Evolutionary conservation across 345 rosid genomes (phyloP).

Genomic region (Brassica rapa): DNA sequence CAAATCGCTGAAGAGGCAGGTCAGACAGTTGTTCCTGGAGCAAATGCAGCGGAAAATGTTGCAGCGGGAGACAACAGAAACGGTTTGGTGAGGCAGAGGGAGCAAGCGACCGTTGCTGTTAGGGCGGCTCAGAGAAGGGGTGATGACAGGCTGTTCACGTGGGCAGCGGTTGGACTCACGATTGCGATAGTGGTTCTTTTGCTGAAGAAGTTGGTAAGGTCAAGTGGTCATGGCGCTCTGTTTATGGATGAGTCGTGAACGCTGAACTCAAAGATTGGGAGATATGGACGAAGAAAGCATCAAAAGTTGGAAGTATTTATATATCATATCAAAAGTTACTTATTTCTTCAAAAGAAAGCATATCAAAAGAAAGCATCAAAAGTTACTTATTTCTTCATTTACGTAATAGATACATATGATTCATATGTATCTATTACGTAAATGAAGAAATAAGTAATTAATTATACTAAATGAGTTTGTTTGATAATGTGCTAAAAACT

Average conservation of each 20-base stretch:
- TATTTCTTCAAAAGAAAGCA: no score
- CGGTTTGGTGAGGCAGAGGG: conserved; percentile 5
- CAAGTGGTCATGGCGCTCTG: conserved; percentile 74
- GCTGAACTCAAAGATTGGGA: neutral
- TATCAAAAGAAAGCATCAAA: no score
- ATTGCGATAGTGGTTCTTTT: conserved; percentile 82
- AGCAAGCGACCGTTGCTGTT: conserved; percentile 7
- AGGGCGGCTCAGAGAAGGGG: conserved; percentile 46
- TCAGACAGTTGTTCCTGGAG: conserved; percentile 36
- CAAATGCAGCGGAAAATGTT: conserved; percentile 36
- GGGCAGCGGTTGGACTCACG: conserved; percentile 90
- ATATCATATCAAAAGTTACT: neutral
- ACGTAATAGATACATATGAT: no score
- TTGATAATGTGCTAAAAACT: neutral
- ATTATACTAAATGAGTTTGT: neutral
- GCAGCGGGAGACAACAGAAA: neutral
- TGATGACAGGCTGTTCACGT: conserved; percentile 81
- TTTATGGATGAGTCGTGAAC: conserved; percentile 60
- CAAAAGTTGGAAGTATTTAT: neutral
- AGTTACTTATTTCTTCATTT: no score
- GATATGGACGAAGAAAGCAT: neutral
- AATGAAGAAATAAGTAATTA: neutral
- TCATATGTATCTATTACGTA: neutral
- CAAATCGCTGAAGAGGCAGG: conserved; percentile 44
- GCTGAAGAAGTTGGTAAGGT: conserved; percentile 80